A percentile compares a stretch with the other conserved stretches of the same genome.
These are phyloP conservation scores for Cryptosporidium andersoni DNA, from an alignment of 169 alveolate species.

Conservation along the genomic window DNA sequence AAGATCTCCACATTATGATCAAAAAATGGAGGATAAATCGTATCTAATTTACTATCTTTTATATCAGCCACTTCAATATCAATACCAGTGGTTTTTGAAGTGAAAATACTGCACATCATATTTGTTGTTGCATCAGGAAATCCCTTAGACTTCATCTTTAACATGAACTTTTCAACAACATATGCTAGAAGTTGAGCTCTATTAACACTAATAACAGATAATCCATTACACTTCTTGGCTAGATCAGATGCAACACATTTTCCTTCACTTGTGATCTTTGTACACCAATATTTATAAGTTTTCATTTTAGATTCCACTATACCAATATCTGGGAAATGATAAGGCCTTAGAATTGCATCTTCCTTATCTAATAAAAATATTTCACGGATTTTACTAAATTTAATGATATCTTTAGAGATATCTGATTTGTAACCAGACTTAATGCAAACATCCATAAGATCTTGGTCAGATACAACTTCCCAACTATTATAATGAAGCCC, in stretches of 20 bases:
- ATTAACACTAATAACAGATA: slow-evolving; percentile 34
- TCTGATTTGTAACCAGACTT: slow-evolving; percentile 56
- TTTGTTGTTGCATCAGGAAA: slow-evolving; percentile 47
- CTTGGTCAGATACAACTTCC: slow-evolving; percentile 31
- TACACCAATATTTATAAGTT: slow-evolving; percentile 51
- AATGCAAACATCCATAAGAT: slow-evolving; percentile 31
- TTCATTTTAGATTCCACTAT: slow-evolving; percentile 50
- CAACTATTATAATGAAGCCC: slow-evolving; percentile 51
- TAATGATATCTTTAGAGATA: slow-evolving; percentile 16
- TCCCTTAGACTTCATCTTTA: slow-evolving; percentile 43
- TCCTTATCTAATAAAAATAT: slow-evolving; percentile 44
- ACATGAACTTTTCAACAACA: slow-evolving; percentile 13
- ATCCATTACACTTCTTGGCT: slow-evolving; percentile 66
- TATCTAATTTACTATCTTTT: slow-evolving; percentile 7
- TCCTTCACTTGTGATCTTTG: slow-evolving; percentile 48
- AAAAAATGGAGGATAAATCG: slow-evolving; percentile 40
- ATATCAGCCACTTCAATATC: slow-evolving; percentile 3
- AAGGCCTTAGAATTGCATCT: slow-evolving; percentile 54
- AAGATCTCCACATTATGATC: slow-evolving; percentile 25
- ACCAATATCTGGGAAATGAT: slow-evolving; percentile 5
- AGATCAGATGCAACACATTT: slow-evolving; percentile 48
- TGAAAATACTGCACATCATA: slow-evolving; percentile 33
- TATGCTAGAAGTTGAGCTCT: slow-evolving; percentile 60
- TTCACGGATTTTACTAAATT: not conserved
- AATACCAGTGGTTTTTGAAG: slow-evolving; percentile 8